These are phyloP conservation scores for Aspergillus neoniger DNA, from an alignment of 2,329 filamentous ascomycete genomes.

Conservation along the genomic window DNA sequence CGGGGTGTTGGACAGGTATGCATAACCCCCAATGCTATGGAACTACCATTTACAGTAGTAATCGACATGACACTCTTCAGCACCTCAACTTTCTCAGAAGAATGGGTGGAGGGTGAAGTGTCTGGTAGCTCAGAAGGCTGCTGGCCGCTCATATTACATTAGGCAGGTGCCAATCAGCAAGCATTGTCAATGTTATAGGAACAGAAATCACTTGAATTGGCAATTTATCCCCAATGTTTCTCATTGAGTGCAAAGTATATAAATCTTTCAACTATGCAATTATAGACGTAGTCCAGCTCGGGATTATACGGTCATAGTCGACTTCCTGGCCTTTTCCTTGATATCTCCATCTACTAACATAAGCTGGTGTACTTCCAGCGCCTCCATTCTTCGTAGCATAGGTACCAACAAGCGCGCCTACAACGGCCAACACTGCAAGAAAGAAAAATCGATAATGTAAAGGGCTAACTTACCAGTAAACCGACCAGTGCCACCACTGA, in stretches of 20 bases:
- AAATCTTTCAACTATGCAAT: not conserved
- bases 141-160: not conserved
- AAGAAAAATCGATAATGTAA: not conserved
- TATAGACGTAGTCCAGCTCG: not conserved
- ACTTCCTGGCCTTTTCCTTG: slow-evolving; percentile 12
- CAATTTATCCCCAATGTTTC: not conserved
- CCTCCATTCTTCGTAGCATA: not conserved
- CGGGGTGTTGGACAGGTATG: no score
- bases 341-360: slow-evolving; percentile 12
- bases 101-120: no score
- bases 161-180: not conserved
- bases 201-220: not conserved
- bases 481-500: slow-evolving; percentile 10
- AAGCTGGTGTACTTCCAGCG: not conserved
- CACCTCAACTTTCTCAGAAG: accelerated
- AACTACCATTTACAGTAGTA: no score
- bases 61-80: no score
- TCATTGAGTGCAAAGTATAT: not conserved
- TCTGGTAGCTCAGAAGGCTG: no score
- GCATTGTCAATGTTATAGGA: no score
- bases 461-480: slow-evolving; percentile 10
- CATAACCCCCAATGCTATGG: no score
- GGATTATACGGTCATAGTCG: slow-evolving; percentile 7
- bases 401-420: slow-evolving; percentile 5
- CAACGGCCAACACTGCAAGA: not conserved